Evolutionary conservation across 2,329 filamentous ascomycete genomes (phyloP), one percentile per base, ranked within the genome.

Genomic region (Epichloe bromicola): DNA sequence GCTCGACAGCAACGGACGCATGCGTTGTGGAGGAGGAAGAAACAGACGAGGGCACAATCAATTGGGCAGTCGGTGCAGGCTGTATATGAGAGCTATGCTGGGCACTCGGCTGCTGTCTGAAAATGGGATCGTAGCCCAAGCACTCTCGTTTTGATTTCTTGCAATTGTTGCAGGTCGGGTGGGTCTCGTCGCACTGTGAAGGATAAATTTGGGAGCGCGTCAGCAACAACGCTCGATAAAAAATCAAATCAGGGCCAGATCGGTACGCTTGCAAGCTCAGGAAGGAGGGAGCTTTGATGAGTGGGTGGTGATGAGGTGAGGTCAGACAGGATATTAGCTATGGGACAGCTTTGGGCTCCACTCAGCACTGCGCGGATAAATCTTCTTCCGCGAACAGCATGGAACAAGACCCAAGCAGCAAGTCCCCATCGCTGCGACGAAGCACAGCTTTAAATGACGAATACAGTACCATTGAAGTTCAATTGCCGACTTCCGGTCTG

Each of bases 91-190:
- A 80, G 12, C 82, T 80, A 19, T 85, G 79, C 65, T 91, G 86
- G 55, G 88, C 85, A 56, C 82, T 78, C 46, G 85, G 76, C 33
- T 83, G 79, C 58, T 79, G 79, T 68, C 88, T 87, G 72, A 91
- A 93, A 61, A 91, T 87, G 38, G 87, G 86, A 62, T 93, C 87
- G 78, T 93, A 93, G 51, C 87, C 87, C 46, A 89, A 66, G 63
- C 87, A 93, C 61, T 91, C 86, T 62, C 87, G 86, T 70, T 91
- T 93, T 59, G 85, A 89, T 67, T 93, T 93, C 85, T 85, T 83
- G 71, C 87, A 93, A 64, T 93, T 88, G 70, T 88, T 83, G 74
- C 93, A 98, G 54, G 85, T 83, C 20, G 93, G 93, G 68, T 95
- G 89, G 54, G 82, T 83, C 75, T 98, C 93, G 79, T 97, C 93